Percentiles rank a stretch among this genome's conserved stretches.
Conservation (phyloP, 108 stramenopile species). For the Licmophora abbreviata region DNA sequence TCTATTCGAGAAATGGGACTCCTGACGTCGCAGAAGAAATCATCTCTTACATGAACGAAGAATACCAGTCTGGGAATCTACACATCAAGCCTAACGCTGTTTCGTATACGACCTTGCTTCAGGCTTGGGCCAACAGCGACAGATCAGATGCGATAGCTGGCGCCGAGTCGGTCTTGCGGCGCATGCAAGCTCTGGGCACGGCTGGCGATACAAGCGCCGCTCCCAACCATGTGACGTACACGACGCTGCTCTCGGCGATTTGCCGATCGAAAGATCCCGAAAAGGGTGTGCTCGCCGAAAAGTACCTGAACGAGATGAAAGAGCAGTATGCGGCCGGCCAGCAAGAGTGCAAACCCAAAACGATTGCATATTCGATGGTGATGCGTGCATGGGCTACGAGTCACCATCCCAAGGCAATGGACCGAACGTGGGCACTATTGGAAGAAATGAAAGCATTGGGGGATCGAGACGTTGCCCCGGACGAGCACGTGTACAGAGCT, state of each 20-base stretch:
- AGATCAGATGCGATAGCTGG: neutral
- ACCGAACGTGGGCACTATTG: too few relatives aligned
- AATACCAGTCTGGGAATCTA: constrained; percentile 29
- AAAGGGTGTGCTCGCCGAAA: constrained; percentile 7
- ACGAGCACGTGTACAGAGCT: too few relatives aligned
- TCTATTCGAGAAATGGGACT: constrained; percentile 22
- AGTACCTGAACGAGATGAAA: constrained; percentile 16
- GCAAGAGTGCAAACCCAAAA: constrained; percentile 5
- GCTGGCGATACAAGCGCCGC: neutral
- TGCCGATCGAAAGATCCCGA: constrained; percentile 4
- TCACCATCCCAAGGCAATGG: too few relatives aligned
- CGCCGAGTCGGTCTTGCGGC: neutral
- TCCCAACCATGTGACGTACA: constrained; percentile 1
- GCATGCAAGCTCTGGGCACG: neutral
- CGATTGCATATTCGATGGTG: too few relatives aligned
- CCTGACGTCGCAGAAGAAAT: constrained; percentile 26
- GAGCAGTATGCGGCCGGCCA: constrained; percentile 8
- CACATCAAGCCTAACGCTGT: constrained; percentile 10
- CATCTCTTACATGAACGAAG: constrained; percentile 23
- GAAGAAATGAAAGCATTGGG: too few relatives aligned
- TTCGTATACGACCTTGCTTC: constrained; percentile 8
- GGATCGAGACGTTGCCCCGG: too few relatives aligned
- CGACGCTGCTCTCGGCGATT: neutral
- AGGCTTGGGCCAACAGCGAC: constrained; percentile 10
- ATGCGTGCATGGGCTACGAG: too few relatives aligned